phyloP scores from a whole-genome alignment of 495 filamentous ascomycete species.

The Neohortaea acidophila region DNA sequence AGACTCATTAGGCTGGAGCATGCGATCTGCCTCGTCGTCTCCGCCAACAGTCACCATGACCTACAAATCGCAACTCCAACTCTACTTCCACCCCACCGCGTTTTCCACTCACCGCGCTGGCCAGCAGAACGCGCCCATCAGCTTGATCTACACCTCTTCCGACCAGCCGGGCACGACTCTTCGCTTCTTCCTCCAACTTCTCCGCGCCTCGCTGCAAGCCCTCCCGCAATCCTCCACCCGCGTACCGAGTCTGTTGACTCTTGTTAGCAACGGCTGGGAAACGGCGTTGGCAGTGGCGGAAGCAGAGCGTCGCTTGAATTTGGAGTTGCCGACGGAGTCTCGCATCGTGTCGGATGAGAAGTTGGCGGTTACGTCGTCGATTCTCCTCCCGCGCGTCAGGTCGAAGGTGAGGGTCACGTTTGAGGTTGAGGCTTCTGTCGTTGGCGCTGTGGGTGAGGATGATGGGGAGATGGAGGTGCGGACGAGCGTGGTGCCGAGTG shows the following conservation, averaged over 20 bases:
- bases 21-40: slow-evolving; percentile 43
- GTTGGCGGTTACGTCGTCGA: slow-evolving; percentile 34
- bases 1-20: slow-evolving; percentile 57
- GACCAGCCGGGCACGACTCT: slow-evolving; percentile 36
- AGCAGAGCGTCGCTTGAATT: slow-evolving; percentile 39
- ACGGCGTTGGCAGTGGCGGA: slow-evolving; percentile 36
- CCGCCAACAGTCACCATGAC: slow-evolving; percentile 51
- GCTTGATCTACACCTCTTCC: slow-evolving; percentile 30
- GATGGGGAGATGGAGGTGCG: slow-evolving; percentile 24
- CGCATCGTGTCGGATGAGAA: slow-evolving; percentile 40
- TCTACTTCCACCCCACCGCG: slow-evolving; percentile 54
- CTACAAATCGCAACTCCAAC: slow-evolving; percentile 62
- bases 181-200: slow-evolving; percentile 56
- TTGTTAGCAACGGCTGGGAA: slow-evolving; percentile 46
- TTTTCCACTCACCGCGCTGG: slow-evolving; percentile 30
- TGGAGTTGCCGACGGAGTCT: slow-evolving; percentile 39
- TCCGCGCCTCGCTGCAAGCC: slow-evolving; percentile 41
- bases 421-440: slow-evolving; percentile 34
- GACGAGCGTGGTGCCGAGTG: slow-evolving; percentile 26
- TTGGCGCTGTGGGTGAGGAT: slow-evolving; percentile 1
- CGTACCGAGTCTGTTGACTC: slow-evolving; percentile 38
- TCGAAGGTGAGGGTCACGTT: slow-evolving; percentile 47
- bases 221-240: slow-evolving; percentile 34
- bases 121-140: slow-evolving; percentile 30
- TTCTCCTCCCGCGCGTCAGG: slow-evolving; percentile 42